Evolutionary conservation across 1,139 yeast species (phyloP).

Genomic region (Protomyces pachydermus): DNA sequence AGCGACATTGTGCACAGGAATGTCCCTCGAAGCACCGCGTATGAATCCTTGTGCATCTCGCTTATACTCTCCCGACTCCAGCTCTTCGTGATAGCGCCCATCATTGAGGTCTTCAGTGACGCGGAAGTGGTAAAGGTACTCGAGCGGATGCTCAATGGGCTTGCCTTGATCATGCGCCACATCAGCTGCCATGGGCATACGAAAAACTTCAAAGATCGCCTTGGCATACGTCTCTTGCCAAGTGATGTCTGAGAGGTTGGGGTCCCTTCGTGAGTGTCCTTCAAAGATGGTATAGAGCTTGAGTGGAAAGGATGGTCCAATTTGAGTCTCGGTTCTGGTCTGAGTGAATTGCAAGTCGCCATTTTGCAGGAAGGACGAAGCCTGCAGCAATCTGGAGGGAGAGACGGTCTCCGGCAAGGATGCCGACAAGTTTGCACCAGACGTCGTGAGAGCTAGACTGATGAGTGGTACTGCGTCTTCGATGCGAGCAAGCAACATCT

Average conservation of each 20-base stretch:
- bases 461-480: constrained; percentile 56
- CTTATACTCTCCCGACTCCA: constrained; percentile 41
- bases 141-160: constrained; percentile 25
- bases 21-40: constrained; percentile 39
- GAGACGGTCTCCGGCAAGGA: constrained; percentile 53
- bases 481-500: constrained; percentile 25
- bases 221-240: constrained; percentile 64
- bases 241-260: constrained; percentile 47
- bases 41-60: constrained; percentile 31
- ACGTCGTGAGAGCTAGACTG: constrained; percentile 61
- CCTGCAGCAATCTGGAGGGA: constrained; percentile 63
- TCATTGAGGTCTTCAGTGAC: constrained; percentile 64
- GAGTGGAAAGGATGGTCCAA: constrained; percentile 61
- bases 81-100: constrained; percentile 64
- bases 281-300: constrained; percentile 63
- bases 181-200: constrained; percentile 34
- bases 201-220: constrained; percentile 47
- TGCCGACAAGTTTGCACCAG: constrained; percentile 60
- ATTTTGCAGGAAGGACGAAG: constrained; percentile 49
- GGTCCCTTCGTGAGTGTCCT: constrained; percentile 42
- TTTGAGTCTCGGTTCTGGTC: constrained; percentile 36
- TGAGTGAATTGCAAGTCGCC: constrained; percentile 42
- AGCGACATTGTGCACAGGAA: constrained; percentile 41
- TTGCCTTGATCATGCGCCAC: constrained; percentile 2
- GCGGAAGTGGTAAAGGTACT: constrained; percentile 47